Base-by-base conservation (phyloP, 202 grass and related monocot species). In the Sporobolus alterniflorus region DNA sequence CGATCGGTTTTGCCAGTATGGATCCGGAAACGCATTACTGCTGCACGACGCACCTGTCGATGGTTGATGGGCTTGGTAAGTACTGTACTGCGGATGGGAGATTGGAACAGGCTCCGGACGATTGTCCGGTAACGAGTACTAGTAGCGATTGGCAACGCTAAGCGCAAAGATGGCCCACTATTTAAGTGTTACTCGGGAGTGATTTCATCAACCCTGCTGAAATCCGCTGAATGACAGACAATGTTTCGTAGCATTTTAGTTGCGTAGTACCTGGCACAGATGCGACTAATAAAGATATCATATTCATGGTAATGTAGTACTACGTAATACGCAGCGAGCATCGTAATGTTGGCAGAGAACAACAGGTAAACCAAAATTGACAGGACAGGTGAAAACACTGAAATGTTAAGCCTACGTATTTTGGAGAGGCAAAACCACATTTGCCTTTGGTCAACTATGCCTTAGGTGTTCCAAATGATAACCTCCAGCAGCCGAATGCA, bases 31-130 rank as follows among this genome's bases (percentile, higher is more conserved):
- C 40, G 77, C 77, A 65, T 48, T 76, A 69, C 83, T 48, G 71
- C 57, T 55, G 76, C 74, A 57, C 81, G 41, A 32, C 61, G 71
- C 39, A 46, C 42, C 33, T 84, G 81, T 75, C 69, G 62, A 84
- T 30, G 64, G 67, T 33, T 82, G 82, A 82, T 50, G 64, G 66
- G 47, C 47, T 54, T 24, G 33, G 64, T 7, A n/a, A 54, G 18
- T 20, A 52, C 62, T 68, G 41, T 33, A 29, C 30, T 14, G 17
- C 5, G 16, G 17, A 1, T 5, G 18, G 3, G 9, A 21, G 62
- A 10, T 33, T 16, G 8, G 39, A 46, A 22, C 33, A 67, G 20
- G 64, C 34, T 40, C 20, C 7, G 24, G 25, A 34, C 22, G 36
- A 39, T 7, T 39, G n/a, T n/a, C n/a, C n/a, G n/a, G n/a, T 7